Base-by-base conservation (phyloP, 768 basidiomycete genomes). In the Amanita molliuscula region DNA sequence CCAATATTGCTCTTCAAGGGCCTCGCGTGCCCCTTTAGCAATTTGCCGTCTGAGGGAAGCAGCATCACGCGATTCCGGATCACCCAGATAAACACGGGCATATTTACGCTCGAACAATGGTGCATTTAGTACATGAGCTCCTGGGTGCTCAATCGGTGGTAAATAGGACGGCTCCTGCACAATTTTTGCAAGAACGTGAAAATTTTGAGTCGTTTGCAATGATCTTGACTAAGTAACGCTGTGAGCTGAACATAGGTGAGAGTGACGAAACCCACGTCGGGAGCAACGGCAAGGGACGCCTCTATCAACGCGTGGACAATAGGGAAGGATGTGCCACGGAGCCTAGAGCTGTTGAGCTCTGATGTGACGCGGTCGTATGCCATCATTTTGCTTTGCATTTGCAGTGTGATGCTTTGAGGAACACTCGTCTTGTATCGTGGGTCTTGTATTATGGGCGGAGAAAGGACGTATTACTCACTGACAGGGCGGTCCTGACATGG, bases 351-450 rank as follows among this genome's bases (percentile, higher is more conserved):
- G 67, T 96, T 93, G 45, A 97, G 69, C 20, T 88, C 81, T 6
- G 77, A 71, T 37, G 97, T 71, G 28, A 88, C 82, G 43, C 81
- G 79, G 69, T 94, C 88, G 63, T 97, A 99, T 10, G 81, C 83
- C 86, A 97, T 90, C 93, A 97, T 93, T 67, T 88, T 89, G 65
- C 77, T 81, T 64, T 94, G 92, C 84, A 87, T 87, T 60, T 89
- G 86, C 35, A 88, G 63, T 11, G 75, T 79, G 18, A 83, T 66
- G 52, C 74, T 79, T 1, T 84, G 80, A 1, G 74, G 68, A 36
- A 60, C 57, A 54, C 64, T 67, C 6, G 66, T 58, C 67, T 70
- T 52, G 42, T 50, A 45, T 36, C 44, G 18, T 48, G 28, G 8
- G 21, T 38, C 16, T 29, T 33, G 52, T 44, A 36, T 13, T n/a